Percentiles rank a stretch among this genome's conserved stretches.
Evolutionary conservation across 345 rosid genomes (phyloP).

Genomic region (Acer negundo): DNA sequence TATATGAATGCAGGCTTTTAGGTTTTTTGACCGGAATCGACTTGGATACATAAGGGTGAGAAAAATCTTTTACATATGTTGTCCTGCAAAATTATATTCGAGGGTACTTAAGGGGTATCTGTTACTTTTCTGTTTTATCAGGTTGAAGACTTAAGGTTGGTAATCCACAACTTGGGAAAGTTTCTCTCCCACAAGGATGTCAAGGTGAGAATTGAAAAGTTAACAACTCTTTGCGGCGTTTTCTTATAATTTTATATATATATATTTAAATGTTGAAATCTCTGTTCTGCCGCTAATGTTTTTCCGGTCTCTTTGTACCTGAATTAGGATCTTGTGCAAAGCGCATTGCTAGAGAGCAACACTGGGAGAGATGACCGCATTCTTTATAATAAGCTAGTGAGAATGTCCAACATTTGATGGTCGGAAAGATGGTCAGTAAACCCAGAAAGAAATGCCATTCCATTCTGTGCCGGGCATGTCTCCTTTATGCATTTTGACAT

Average conservation of each 20-base stretch:
- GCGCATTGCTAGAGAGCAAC: conserved; percentile 91
- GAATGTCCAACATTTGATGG: conserved; percentile 37
- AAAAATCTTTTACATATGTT: neutral
- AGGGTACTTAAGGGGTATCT: neutral
- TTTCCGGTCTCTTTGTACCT: neutral
- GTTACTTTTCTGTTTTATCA: conserved; percentile 28
- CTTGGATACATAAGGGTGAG: conserved; percentile 84
- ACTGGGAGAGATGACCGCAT: conserved; percentile 94
- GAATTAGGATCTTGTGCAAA: conserved; percentile 85
- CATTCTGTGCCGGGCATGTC: neutral
- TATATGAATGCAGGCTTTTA: conserved; percentile 67
- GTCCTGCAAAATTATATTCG: neutral
- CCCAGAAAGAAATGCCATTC: neutral
- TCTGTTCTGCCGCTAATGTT: neutral
- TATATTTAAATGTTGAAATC: neutral
- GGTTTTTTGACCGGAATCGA: conserved; percentile 88
- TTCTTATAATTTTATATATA: neutral
- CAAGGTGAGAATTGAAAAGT: conserved; percentile 54
- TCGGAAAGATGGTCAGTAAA: neutral
- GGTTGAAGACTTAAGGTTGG: conserved; percentile 95
- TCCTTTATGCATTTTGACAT: neutral
- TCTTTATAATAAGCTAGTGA: conserved; percentile 76
- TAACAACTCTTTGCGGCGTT: neutral
- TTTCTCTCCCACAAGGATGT: conserved; percentile 82
- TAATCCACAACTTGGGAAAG: conserved; percentile 86